phyloP scores from a whole-genome alignment of 108 stramenopile species.

The Skeletonema potamos region DNA sequence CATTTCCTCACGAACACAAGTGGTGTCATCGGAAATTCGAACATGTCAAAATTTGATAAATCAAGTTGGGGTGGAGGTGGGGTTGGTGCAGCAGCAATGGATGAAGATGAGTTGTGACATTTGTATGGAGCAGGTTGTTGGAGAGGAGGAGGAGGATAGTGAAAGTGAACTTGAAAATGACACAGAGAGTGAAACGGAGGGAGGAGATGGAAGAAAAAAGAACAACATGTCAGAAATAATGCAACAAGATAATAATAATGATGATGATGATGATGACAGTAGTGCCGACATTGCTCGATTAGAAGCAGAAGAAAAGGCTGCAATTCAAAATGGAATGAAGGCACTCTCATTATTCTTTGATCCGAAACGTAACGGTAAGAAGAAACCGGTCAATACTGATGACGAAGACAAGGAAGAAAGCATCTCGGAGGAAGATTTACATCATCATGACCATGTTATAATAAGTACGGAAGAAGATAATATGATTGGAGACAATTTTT shows the following conservation, averaged over 20 bases:
- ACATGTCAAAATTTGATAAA: conserved; percentile 13
- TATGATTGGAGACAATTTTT: conserved; percentile 30
- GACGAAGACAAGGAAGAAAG: conserved; percentile 2
- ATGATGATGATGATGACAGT: conserved; percentile 14
- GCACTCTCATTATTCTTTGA: conserved; percentile 34
- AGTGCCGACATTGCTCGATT: conserved; percentile 24
- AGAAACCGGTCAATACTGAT: not conserved
- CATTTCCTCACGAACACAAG: conserved; percentile 6
- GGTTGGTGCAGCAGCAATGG: conserved; percentile 4
- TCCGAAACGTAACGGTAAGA: conserved; percentile 4
- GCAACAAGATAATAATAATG: not conserved
- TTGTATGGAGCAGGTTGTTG: conserved; percentile 31
- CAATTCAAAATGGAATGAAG: conserved; percentile 37
- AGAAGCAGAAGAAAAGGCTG: conserved; percentile 26
- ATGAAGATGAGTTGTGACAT: not conserved
- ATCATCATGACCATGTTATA: not conserved
- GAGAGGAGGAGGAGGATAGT: conserved; percentile 4
- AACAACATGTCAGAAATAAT: not conserved
- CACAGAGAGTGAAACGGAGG: not conserved
- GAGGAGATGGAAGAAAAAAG: not conserved
- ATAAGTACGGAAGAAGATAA: conserved; percentile 14
- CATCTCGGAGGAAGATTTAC: not conserved
- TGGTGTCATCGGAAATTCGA: conserved; percentile 10
- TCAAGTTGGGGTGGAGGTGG: conserved; percentile 25
- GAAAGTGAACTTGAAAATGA: too few species aligned